Percentiles rank a stretch among this genome's conserved stretches.
These are phyloP conservation scores for Apiotrichum siamense DNA, from an alignment of 1,284 basidiomycete species.

Conservation along the genomic window DNA sequence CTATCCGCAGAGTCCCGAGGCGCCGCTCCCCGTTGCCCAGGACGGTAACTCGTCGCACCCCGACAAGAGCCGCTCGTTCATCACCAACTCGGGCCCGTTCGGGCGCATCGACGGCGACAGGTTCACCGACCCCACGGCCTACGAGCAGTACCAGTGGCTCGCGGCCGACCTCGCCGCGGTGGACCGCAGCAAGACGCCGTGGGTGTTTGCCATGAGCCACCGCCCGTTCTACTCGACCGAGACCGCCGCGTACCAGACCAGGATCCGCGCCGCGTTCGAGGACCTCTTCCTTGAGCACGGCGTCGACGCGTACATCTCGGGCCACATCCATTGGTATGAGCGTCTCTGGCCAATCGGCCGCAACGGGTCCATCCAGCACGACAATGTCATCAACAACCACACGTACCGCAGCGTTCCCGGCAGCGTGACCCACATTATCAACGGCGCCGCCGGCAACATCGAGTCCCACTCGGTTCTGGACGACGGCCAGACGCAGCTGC, in stretches of 20 bases:
- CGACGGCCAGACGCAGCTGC: slow-evolving; percentile 13
- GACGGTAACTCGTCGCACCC: slow-evolving; percentile 22
- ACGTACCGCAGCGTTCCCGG: slow-evolving; percentile 18
- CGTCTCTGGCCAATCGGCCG: slow-evolving; percentile 34
- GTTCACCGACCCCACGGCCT: slow-evolving; percentile 18
- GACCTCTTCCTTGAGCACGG: slow-evolving; percentile 37
- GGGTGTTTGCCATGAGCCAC: slow-evolving; percentile 42
- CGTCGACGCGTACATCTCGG: slow-evolving; percentile 39
- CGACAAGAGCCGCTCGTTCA: slow-evolving; percentile 3
- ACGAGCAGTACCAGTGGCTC: slow-evolving; percentile 28
- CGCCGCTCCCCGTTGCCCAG: slow-evolving; percentile 23
- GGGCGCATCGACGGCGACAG: slow-evolving; percentile 14
- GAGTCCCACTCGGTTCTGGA: slow-evolving; percentile 35
- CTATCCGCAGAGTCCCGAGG: slow-evolving; percentile 22
- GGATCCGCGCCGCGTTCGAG: slow-evolving; percentile 42
- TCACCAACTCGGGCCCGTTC: slow-evolving; percentile 12
- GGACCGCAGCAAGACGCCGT: slow-evolving; percentile 43
- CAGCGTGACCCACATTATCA: slow-evolving; percentile 29
- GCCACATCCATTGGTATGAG: slow-evolving; percentile 46
- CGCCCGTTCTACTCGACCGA: slow-evolving; percentile 32
- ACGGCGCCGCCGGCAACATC: slow-evolving; percentile 39
- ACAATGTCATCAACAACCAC: slow-evolving; percentile 32
- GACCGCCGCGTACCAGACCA: slow-evolving; percentile 23
- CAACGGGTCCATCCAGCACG: slow-evolving; percentile 27
- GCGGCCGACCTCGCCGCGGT: slow-evolving; percentile 33